A percentile compares a stretch with the other conserved stretches of the same genome.
Conservation (phyloP, 1,139 yeast genomes). For the Yamadazyma taylorii region DNA sequence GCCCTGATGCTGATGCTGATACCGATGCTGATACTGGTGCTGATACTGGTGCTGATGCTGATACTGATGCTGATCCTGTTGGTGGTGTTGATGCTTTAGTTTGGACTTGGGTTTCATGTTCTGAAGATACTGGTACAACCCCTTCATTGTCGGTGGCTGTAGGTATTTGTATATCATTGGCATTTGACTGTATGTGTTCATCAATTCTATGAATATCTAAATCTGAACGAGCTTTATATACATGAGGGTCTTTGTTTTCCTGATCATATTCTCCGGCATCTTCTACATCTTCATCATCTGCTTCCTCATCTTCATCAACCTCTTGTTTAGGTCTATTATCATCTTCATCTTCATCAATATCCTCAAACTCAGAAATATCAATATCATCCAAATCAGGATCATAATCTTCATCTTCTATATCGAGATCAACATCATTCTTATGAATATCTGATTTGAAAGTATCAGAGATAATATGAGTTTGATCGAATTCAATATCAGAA, state of each 20-base stretch:
- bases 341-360: conserved; percentile 12
- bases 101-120: conserved; percentile 5
- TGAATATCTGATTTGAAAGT: conserved; percentile 1
- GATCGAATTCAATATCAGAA: conserved; percentile 11
- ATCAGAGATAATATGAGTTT: conserved; percentile 11
- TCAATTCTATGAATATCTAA: background rate
- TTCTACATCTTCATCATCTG: conserved; percentile 26
- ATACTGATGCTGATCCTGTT: conserved; percentile 5
- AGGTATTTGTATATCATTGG: too few species aligned
- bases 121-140: background rate
- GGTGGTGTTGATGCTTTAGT: conserved; percentile 6
- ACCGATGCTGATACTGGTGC: conserved; percentile 5
- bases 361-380: conserved; percentile 16
- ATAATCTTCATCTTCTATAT: conserved; percentile 13
- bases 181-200: conserved; percentile 23
- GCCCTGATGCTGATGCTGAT: too few species aligned
- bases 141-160: too few species aligned
- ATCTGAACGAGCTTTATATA: too few species aligned
- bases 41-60: conserved; percentile 7
- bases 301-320: conserved; percentile 20
- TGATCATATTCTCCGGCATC: conserved; percentile 30
- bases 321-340: too few species aligned
- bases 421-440: conserved; percentile 1
- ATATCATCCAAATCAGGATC: conserved; percentile 13
- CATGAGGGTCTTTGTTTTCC: conserved; percentile 5